Evolutionary conservation across 106 monocot genomes (phyloP).

Genomic region (Allium sativum): DNA sequence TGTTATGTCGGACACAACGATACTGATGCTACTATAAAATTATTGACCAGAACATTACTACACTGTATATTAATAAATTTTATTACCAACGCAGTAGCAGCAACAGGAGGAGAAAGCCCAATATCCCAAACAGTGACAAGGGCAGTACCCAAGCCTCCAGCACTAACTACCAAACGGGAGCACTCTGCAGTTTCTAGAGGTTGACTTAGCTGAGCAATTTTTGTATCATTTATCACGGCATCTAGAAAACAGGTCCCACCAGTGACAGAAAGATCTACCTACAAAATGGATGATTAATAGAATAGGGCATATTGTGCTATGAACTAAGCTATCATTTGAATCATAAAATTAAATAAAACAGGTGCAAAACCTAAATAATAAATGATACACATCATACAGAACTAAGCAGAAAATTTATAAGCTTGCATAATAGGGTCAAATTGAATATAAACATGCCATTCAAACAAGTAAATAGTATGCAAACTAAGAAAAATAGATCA

Average conservation of each 20-base stretch:
- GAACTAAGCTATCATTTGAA: too few species aligned
- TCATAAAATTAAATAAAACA: too few species aligned
- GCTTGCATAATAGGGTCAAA: too few species aligned
- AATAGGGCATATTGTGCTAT: too few species aligned
- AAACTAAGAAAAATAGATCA: too few species aligned
- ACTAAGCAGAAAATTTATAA: too few species aligned
- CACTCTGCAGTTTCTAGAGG: conserved; percentile 33
- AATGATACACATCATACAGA: too few species aligned
- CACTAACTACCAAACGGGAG: conserved; percentile 48
- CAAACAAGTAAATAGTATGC: too few species aligned
- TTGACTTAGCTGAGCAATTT: conserved; percentile 43
- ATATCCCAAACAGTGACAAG: conserved; percentile 72
- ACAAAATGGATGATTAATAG: neutral
- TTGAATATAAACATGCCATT: too few species aligned
- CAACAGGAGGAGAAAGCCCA: conserved; percentile 77
- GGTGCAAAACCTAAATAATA: too few species aligned
- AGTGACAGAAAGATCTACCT: conserved; percentile 73
- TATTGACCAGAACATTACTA: conserved; percentile 1
- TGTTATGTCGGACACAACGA: too few species aligned
- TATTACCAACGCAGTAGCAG: conserved; percentile 55
- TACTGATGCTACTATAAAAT: too few species aligned
- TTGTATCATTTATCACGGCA: conserved; percentile 64
- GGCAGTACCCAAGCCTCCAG: conserved; percentile 62
- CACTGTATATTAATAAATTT: conserved; percentile 1
- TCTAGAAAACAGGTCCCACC: conserved; percentile 85